Evolutionary conservation across 306 rosid species (phyloP), one percentile per base, ranked within the genome.

Genomic region (Adenanthera pavonina): DNA sequence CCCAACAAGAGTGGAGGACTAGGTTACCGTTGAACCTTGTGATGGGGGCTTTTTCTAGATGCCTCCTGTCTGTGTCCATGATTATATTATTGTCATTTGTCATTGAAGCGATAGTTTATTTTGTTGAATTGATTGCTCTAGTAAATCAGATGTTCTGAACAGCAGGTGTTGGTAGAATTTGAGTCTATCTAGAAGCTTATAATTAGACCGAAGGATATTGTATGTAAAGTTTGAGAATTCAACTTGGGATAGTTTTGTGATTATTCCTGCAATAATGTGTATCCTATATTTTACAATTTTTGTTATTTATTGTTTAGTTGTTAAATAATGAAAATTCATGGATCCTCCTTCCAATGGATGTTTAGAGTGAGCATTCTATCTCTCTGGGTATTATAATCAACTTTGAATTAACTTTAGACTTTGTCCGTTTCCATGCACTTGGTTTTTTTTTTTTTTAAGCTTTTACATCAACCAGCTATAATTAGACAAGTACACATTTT

Each of bases 31-130:
- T 72, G 33, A 51, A 49, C 33, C 47, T 51, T 34, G 25, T 47
- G 44, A 15, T 17, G 15, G 62, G 48, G 47, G 25, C 15, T 35
- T 72, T 72, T 51, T 72, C 77, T 16, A 49, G 62, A 35, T 51
- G 77, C 77, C 61, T 69, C 47, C 77, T 72, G 33, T 72, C 25
- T 71, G 43, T 41, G 30, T 47, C 36, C 74, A 12, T 15, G 46
- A 34, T 72, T 49, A 51, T 30, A 13, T 60, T 75, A 16, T 51
- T 35, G 78, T 68, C 77, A 57, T 47, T 70, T 2, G 34, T 25
- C 30, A 25, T 25, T 25, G 30, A 25, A 70, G 75, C 74, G 12
- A 12, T 70, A 47, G 41, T 34, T 20, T 46, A 51, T 46, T 70
- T 57, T 47, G 52, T 70, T 70, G 57, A 59, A 59, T 59, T 20